Conservation (phyloP, 148 eudicot genomes). For the Silene latifolia region DNA sequence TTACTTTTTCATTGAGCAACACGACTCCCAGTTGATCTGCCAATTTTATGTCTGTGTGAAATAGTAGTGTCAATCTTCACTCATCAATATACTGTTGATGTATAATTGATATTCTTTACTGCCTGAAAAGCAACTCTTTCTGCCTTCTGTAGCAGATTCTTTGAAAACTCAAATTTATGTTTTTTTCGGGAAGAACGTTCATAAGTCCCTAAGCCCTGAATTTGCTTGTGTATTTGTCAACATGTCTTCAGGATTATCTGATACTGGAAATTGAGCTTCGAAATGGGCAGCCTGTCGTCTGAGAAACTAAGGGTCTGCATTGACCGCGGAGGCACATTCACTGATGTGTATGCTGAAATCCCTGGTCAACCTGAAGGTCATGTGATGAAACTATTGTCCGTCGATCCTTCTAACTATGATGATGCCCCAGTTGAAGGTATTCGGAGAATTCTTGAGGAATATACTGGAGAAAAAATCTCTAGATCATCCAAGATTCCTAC, state of each 20-base stretch:
- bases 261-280: constrained; percentile 10
- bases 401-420: constrained; percentile 94
- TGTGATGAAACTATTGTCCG: constrained; percentile 89
- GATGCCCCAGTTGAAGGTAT: constrained; percentile 99
- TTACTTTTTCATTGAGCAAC: background rate
- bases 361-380: constrained; percentile 82
- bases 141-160: background rate
- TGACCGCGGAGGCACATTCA: constrained; percentile 95
- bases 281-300: constrained; percentile 60
- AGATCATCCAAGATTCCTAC: constrained; percentile 84
- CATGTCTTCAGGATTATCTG: constrained; percentile 11
- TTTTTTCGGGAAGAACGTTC: background rate
- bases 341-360: constrained; percentile 93
- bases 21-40: background rate
- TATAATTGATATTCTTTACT: background rate
- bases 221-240: constrained; percentile 1
- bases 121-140: background rate
- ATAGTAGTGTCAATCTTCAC: background rate
- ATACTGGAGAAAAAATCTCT: constrained; percentile 58
- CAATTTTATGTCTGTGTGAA: background rate
- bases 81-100: background rate
- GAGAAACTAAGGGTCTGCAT: constrained; percentile 90
- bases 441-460: constrained; percentile 88
- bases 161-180: background rate
- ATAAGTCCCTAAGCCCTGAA: background rate